Base-by-base conservation (phyloP, 108 stramenopile species). In the Chaetoceros muelleri region DNA sequence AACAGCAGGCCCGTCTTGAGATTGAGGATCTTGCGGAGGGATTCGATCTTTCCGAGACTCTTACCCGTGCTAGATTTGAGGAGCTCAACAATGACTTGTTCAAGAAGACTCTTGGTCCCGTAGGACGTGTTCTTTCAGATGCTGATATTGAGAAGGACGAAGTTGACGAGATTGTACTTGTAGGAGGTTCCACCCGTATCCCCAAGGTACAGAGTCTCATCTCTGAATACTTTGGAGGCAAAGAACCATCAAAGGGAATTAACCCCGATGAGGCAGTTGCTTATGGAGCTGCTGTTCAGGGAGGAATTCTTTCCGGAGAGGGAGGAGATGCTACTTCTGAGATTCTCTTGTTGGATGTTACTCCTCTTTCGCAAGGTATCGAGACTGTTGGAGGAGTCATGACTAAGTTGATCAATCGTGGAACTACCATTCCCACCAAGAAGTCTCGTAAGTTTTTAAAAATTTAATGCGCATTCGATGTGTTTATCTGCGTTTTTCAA, bases 261-360 rank as follows among this genome's bases (percentile, higher is more conserved):
- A 96, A 96, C 70, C 95, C 97, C 40, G 97, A 98, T 67, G 97
- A 99, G 71, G 93, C 95, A 23, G 98, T 99, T 22, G 98, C 96
- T 17, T 90, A 85, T 58, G 96, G 96, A 27, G 98, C 98, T 30
- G 96, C 96, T 23, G 95, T 97, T 45, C 95, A 96, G 71, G 96
- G 94, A 2, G 91, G 89, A 46, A 96, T 98, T 53, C 69, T 97
- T 22, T 78, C 76, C 24, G 72, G 72, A 2, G 88, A 92, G 52
- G 88, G 75, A 16, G 79, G 81, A 18, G 88, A 92, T 8, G 80
- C 67, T 24, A 85, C 83, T 44, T 62, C 72, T 48, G 85, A 93
- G 55, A 52, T 99, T 25, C 70, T 99, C 57, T 73, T 99, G 25
- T 62, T 97, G 25, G 98, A 99, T 58, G 87, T 94, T 19, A 85